Base-by-base conservation (phyloP, 2,329 filamentous ascomycete genomes). In the Pseudocercospora crystallina region DNA sequence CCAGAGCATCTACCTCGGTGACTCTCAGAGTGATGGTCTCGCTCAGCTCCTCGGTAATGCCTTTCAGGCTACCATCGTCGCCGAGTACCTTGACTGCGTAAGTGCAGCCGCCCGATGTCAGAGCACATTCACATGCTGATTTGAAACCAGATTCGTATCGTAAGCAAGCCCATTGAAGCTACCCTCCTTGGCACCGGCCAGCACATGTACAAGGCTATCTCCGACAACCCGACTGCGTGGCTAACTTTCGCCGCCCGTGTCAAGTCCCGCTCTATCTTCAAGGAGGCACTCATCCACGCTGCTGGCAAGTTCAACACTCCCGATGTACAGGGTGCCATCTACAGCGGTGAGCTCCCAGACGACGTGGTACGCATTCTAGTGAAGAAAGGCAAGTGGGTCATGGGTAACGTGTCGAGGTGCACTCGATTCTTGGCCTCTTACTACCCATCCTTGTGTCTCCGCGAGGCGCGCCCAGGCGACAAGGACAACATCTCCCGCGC, bases 131-230 rank as follows among this genome's bases (percentile, higher is more conserved):
- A 40, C 8, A 14, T 17, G 30, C 14, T 35, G 13, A 36, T 5
- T 8, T 12, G n/a, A 26, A 12, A 2, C 49, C 49, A 67, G 63
- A 46, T 63, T 30, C 60, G 65, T 11, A 58, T 72, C 41, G 66
- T 81, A 52, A 68, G 70, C 41, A 71, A 73, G 20, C 63, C 71
- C 3, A 71, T 81, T 51, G 75, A 79, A 50, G 70, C 74, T 32
- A 71, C 73, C 1, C 70, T 81, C 2, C 63, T 78, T 47, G 71
- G 72, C 43, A 71, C 74, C 31, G 75, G 74, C 14, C 74, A 78
- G 53, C 59, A 64, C 5, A 67, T 81, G 7, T 77, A 72, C 62
- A 67, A 64, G 11, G 67, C 71, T 5, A 75, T 81, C 51, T 61
- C 73, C 9, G 52, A 57, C 14, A 68, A 69, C 30, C 76, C 79